Percentiles rank a stretch among this genome's conserved stretches.
These are phyloP conservation scores for Microascus cirrosus DNA, from an alignment of 2,329 filamentous ascomycete genomes.

Conservation along the genomic window DNA sequence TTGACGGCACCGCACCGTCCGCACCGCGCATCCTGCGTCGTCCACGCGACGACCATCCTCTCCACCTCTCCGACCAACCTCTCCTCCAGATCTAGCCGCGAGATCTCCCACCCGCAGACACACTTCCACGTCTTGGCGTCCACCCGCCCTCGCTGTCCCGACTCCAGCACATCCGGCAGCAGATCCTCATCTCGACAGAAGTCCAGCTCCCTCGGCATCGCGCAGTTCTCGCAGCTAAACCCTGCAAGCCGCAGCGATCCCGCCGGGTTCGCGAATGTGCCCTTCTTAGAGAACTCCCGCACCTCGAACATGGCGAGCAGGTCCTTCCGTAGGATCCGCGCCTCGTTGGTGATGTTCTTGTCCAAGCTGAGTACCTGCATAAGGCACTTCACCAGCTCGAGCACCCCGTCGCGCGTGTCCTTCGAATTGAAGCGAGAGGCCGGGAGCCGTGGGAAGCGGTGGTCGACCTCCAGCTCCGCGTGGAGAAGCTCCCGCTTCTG, in stretches of 20 bases:
- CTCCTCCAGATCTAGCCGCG: constrained; percentile 77
- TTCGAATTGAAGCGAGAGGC: constrained; percentile 51
- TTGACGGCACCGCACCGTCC: constrained; percentile 57
- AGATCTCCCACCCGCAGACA: constrained; percentile 65
- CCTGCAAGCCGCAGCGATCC: constrained; percentile 62
- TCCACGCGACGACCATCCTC: constrained; percentile 66
- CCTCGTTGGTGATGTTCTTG: constrained; percentile 82
- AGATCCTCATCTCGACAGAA: constrained; percentile 83
- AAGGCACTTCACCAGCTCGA: constrained; percentile 85
- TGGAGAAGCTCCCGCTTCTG: constrained; percentile 86
- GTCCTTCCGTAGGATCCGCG: constrained; percentile 78
- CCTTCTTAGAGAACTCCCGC: constrained; percentile 82
- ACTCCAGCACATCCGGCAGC: constrained; percentile 36
- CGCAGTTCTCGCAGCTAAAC: constrained; percentile 83
- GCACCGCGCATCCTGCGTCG: constrained; percentile 83
- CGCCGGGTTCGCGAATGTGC: constrained; percentile 78
- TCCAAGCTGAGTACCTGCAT: constrained; percentile 90
- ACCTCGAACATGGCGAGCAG: constrained; percentile 85
- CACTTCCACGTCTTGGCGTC: constrained; percentile 56
- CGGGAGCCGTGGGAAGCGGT: constrained; percentile 71
- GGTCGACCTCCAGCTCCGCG: constrained; percentile 77
- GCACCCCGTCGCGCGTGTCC: constrained; percentile 21
- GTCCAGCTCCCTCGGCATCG: constrained; percentile 78
- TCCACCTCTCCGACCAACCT: constrained; percentile 67
- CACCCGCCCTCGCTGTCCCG: constrained; percentile 4